Percentiles rank a stretch among this genome's conserved stretches.
phyloP scores from a whole-genome alignment of 2,329 filamentous ascomycete species.

The Calonectria honghensis region DNA sequence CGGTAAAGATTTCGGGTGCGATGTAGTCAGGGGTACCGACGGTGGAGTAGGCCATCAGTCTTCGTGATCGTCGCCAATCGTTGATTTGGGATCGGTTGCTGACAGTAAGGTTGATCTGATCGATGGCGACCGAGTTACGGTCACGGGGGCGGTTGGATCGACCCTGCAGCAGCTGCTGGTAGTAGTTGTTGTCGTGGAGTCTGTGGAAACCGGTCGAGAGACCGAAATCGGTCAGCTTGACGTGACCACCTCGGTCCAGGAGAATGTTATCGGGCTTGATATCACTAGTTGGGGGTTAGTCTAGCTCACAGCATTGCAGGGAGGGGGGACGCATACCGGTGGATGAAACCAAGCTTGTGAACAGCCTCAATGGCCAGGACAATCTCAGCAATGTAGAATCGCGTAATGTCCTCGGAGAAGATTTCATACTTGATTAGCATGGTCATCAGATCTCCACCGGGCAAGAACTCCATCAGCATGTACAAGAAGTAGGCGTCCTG shows the following conservation, averaged over 20 bases:
- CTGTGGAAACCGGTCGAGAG: constrained; percentile 98
- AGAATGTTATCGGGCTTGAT: constrained; percentile 99
- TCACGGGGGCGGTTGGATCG: constrained; percentile 84
- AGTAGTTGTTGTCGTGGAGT: constrained; percentile 98
- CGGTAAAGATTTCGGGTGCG: constrained; percentile 97
- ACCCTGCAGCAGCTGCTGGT: constrained; percentile 94
- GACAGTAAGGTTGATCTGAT: constrained; percentile 98
- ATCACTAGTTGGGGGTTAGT: constrained; percentile 76
- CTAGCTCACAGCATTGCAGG: not conserved
- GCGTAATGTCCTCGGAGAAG: constrained; percentile 98
- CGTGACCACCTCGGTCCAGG: constrained; percentile 94
- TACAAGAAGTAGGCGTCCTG: constrained; percentile 97
- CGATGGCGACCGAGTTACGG: constrained; percentile 94
- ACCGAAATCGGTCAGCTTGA: constrained; percentile 98
- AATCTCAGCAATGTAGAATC: constrained; percentile 99
- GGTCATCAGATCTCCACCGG: constrained; percentile 98
- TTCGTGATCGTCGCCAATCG: constrained; percentile 96
- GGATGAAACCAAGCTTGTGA: constrained; percentile 97
- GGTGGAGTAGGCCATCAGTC: constrained; percentile 97
- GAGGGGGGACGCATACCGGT: constrained; percentile 80
- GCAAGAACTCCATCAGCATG: constrained; percentile 99
- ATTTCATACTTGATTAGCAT: constrained; percentile 99
- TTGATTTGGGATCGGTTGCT: constrained; percentile 99
- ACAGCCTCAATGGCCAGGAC: constrained; percentile 99
- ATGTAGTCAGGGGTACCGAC: constrained; percentile 99